A percentile compares a stretch with the other conserved stretches of the same genome.
phyloP scores from a whole-genome alignment of 306 rosid genomes.

The Medicago arabica region DNA sequence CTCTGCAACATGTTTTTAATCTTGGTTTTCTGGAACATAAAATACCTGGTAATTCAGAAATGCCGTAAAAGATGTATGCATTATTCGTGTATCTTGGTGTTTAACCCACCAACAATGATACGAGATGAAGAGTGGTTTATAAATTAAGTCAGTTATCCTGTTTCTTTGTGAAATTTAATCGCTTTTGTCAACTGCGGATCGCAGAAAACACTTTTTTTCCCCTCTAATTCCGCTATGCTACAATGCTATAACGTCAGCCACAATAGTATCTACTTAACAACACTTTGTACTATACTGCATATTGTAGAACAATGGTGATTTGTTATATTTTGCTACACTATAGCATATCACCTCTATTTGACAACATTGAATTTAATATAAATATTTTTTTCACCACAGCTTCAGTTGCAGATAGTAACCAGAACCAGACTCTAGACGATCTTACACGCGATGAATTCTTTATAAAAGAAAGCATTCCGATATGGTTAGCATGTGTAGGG shows the following conservation, averaged over 20 bases:
- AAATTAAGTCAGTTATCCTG: too few relatives aligned
- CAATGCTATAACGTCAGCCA: background rate
- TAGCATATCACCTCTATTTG: background rate
- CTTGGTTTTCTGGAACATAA: too few relatives aligned
- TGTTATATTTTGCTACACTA: background rate
- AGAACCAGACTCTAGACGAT: slow-evolving; percentile 51
- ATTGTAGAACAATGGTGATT: background rate
- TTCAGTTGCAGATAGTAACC: slow-evolving; percentile 42
- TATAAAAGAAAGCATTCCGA: slow-evolving; percentile 65
- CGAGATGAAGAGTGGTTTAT: too few relatives aligned
- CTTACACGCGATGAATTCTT: slow-evolving; percentile 69
- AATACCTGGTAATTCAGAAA: too few relatives aligned
- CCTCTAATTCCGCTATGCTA: too few relatives aligned
- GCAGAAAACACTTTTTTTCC: background rate
- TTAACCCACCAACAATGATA: too few relatives aligned
- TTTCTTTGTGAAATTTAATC: too few relatives aligned
- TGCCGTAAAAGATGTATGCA: too few relatives aligned
- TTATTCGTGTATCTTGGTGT: too few relatives aligned
- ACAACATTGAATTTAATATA: background rate
- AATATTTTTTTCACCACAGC: background rate
- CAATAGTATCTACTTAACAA: background rate
- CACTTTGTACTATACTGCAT: background rate
- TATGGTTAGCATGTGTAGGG: slow-evolving; percentile 76
- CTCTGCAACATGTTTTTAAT: too few relatives aligned
- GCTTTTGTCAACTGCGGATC: too few relatives aligned